Evolutionary conservation across 352 stramenopile genomes (phyloP), one percentile per base, ranked within the genome.

Genomic region (Phytophthora meadii): DNA sequence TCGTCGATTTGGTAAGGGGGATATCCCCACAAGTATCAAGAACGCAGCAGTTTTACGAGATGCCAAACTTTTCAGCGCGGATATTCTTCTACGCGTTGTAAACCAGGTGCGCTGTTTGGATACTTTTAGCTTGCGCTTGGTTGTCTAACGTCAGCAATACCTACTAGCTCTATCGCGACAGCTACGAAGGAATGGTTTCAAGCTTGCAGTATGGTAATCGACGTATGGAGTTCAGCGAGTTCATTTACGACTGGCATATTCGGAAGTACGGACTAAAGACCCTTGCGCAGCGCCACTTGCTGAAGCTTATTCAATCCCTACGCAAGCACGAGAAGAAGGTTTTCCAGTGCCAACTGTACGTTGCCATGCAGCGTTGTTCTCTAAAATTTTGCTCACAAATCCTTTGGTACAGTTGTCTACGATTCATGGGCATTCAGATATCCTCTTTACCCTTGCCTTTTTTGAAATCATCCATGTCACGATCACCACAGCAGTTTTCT

Each of bases 221-320:
- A 3, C 81, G 83, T 25, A 94, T 90, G 74, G 80, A 87, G 40
- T 93, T 92, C 57, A 90, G 83, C 54, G 83, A 94, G 63, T 94
- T 92, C 54, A 79, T 94, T 48, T 92, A 92, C 63, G 85, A 93
- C 61, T 92, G 85, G 85, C 84, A 93, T 42, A 88, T 92, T 34
- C 83, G 85, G 48, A 93, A 93, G 74, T 90, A 74, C 28, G 83
- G 83, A 7, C 80, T 92, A 27, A 92, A 90, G 61, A 59, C 83
- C 5, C 79, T 94, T 22, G 85, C 83, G 3, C 80, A 91, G 66
- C 83, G 88, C 54, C 85, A 92, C 46, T 44, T 91, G 36, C 72
- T 90, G 25, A 94, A 94, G 56, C 62, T 93, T 28, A 89, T 94
- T 49, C 75, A 92, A 68, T 91, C 85, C 8, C 69, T 94, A 12